These are phyloP conservation scores for Ceratocystis alfenasii DNA, from an alignment of 2,329 filamentous ascomycete species.

Conservation along the genomic window DNA sequence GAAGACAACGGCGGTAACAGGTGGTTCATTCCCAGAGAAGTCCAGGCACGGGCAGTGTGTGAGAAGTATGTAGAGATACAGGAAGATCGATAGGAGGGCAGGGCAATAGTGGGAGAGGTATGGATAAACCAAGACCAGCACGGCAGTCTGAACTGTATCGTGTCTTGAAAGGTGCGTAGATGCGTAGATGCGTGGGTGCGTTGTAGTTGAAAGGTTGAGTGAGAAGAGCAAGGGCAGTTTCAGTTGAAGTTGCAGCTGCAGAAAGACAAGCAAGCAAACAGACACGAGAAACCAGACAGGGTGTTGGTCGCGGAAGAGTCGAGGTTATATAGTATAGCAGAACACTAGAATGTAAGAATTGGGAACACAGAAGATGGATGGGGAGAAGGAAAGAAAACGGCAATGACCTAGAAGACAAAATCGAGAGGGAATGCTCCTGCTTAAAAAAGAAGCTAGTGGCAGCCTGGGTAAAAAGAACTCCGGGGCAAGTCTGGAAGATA, in stretches of 20 bases:
- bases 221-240: no score
- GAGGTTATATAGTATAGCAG: constrained; percentile 2
- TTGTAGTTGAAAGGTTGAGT: not conserved
- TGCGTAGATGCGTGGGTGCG: not conserved
- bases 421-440: not conserved
- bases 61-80: not conserved
- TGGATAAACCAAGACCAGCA: not conserved
- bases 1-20: constrained; percentile 5
- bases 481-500: constrained; percentile 1
- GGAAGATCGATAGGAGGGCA: not conserved
- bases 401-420: not conserved
- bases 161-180: no score
- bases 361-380: not conserved
- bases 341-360: not conserved
- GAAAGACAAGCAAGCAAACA: no score
- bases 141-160: no score
- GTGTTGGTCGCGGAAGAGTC: not conserved
- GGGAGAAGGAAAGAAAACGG: not conserved
- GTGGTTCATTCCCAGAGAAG: constrained; percentile 8
- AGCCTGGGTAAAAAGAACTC: not conserved
- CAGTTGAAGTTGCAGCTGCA: no score
- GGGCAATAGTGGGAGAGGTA: not conserved
- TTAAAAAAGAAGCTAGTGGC: not conserved
- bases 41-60: not conserved
- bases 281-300: no score